These are phyloP conservation scores for Desmodesmus armatus DNA, from an alignment of 139 green algal species.

Conservation along the genomic window DNA sequence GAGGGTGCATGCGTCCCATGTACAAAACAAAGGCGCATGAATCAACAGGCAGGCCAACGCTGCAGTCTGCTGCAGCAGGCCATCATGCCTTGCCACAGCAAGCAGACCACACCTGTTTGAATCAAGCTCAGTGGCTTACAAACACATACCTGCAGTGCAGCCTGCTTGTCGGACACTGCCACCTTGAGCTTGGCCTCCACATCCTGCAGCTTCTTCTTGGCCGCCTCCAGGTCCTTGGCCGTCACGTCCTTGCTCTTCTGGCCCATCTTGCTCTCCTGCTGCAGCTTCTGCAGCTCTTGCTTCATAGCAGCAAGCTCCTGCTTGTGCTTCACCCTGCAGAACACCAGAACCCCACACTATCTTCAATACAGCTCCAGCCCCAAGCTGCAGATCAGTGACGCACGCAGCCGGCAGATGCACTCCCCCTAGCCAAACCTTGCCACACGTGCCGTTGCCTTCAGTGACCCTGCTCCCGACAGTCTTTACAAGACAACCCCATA, in stretches of 20 bases:
- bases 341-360: not conserved
- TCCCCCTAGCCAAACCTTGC: not conserved
- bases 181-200: slow-evolving; percentile 78
- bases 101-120: no score
- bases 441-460: not conserved
- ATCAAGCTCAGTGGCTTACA: not conserved
- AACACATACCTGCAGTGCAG: slow-evolving; percentile 48
- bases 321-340: slow-evolving; percentile 81
- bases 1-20: no score
- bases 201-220: slow-evolving; percentile 64
- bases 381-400: not conserved
- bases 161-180: slow-evolving; percentile 74
- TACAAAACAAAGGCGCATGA: no score
- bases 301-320: slow-evolving; percentile 70
- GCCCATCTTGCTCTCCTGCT: slow-evolving; percentile 72
- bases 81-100: no score
- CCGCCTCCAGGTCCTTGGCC: slow-evolving; percentile 81
- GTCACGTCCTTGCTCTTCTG: slow-evolving; percentile 73
- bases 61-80: no score
- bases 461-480: not conserved
- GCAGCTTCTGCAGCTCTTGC: slow-evolving; percentile 70
- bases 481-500: no score
- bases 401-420: no score
- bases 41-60: no score
- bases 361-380: no score